Evolutionary conservation across 768 basidiomycete species (phyloP).

Genomic region (Suillus americanus): DNA sequence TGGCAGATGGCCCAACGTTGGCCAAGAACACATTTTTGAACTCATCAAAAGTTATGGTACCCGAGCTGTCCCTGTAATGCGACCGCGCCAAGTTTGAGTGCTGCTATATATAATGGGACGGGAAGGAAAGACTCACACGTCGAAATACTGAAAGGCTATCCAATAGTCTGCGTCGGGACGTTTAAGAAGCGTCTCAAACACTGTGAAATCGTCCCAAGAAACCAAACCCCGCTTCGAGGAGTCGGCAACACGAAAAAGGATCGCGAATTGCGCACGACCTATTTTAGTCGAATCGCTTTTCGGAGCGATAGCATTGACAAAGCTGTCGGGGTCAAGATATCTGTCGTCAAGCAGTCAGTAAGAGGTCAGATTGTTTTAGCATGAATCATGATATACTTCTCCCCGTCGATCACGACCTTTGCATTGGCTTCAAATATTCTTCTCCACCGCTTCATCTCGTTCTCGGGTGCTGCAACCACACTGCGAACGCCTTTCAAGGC

Average conservation of each 20-base stretch:
- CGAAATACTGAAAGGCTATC: constrained; percentile 96
- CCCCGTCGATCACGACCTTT: constrained; percentile 65
- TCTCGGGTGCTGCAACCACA: constrained; percentile 72
- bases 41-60: constrained; percentile 89
- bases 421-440: constrained; percentile 86
- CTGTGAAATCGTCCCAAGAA: constrained; percentile 94
- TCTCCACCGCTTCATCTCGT: constrained; percentile 85
- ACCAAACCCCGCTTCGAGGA: constrained; percentile 70
- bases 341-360: constrained; percentile 39
- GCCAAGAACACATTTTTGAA: constrained; percentile 91
- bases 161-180: constrained; percentile 96
- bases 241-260: constrained; percentile 90
- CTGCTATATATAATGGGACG: background rate
- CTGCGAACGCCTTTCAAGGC: constrained; percentile 67
- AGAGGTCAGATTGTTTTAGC: constrained; percentile 19
- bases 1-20: constrained; percentile 73
- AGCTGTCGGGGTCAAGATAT: constrained; percentile 83
- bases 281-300: constrained; percentile 83
- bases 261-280: constrained; percentile 82
- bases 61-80: constrained; percentile 74
- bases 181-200: constrained; percentile 92
- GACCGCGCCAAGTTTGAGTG: constrained; percentile 11
- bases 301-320: constrained; percentile 95
- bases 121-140: constrained; percentile 63
- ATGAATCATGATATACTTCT: constrained; percentile 61